phyloP scores from a whole-genome alignment of 2,329 filamentous ascomycete genomes.

The Helminthosporium solani region DNA sequence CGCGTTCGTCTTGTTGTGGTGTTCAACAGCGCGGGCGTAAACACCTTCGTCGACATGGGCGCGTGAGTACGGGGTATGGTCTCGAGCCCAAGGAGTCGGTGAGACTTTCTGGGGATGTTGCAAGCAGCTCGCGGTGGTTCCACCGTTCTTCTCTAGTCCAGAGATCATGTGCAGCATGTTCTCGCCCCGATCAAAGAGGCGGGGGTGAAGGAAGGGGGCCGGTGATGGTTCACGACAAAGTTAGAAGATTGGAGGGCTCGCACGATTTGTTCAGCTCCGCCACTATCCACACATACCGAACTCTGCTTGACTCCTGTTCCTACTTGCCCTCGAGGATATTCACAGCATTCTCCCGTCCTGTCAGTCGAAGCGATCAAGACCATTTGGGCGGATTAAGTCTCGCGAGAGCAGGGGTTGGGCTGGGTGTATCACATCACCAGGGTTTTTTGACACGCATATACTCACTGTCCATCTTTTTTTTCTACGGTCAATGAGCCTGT shows the following conservation, averaged over 20 bases:
- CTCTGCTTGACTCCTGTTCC: background rate
- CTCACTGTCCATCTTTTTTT: background rate
- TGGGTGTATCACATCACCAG: background rate
- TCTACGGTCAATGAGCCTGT: background rate
- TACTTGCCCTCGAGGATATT: background rate
- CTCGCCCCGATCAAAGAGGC: too few relatives aligned
- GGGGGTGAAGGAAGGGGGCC: too few relatives aligned
- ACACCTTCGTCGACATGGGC: too few relatives aligned
- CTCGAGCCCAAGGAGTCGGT: too few relatives aligned
- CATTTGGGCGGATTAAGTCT: background rate
- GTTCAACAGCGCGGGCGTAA: too few relatives aligned
- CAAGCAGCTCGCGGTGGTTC: too few relatives aligned
- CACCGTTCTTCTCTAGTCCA: too few relatives aligned
- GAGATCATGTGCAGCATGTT: too few relatives aligned
- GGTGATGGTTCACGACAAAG: too few relatives aligned
- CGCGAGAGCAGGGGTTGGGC: conserved; percentile 1
- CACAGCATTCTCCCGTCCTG: background rate
- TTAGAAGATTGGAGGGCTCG: background rate
- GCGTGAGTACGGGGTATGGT: too few relatives aligned
- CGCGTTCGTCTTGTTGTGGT: too few relatives aligned
- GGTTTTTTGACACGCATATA: background rate
- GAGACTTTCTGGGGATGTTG: too few relatives aligned
- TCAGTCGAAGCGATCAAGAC: background rate
- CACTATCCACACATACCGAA: background rate
- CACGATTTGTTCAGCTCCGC: background rate